phyloP scores from a whole-genome alignment of 768 basidiomycete species.

The Auriscalpium vulgare region DNA sequence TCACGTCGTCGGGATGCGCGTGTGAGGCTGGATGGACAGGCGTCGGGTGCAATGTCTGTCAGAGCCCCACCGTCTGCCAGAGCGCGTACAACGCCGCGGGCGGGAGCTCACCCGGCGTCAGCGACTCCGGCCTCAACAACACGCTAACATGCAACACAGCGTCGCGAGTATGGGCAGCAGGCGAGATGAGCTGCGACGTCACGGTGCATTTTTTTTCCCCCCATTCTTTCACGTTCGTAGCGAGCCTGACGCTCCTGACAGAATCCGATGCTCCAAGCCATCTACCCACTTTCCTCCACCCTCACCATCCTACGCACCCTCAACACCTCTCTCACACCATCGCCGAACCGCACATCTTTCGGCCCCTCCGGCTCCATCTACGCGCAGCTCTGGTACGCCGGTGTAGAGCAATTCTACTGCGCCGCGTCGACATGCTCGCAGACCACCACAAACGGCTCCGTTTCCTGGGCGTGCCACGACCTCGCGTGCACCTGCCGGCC shows the following conservation, averaged over 20 bases:
- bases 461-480: constrained; percentile 65
- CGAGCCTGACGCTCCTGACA: constrained; percentile 20
- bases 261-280: constrained; percentile 77
- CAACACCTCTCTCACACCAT: constrained; percentile 59
- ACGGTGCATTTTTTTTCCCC: constrained; percentile 38
- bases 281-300: constrained; percentile 64
- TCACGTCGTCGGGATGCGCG: constrained; percentile 58
- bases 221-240: neutral
- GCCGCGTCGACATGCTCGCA: constrained; percentile 64
- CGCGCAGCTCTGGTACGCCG: constrained; percentile 71
- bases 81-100: constrained; percentile 42
- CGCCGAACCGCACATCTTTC: constrained; percentile 54
- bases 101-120: constrained; percentile 20
- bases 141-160: constrained; percentile 66
- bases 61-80: constrained; percentile 58
- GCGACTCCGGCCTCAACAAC: constrained; percentile 41
- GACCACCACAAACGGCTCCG: constrained; percentile 33
- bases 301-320: constrained; percentile 77
- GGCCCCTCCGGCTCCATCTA: constrained; percentile 45
- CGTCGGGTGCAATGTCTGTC: constrained; percentile 74
- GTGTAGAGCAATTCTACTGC: constrained; percentile 87
- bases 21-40: constrained; percentile 77
- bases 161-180: constrained; percentile 66
- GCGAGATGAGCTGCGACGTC: constrained; percentile 82
- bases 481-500: constrained; percentile 68